Conservation (phyloP, 345 rosid species). For the Aquilaria sinensis region DNA sequence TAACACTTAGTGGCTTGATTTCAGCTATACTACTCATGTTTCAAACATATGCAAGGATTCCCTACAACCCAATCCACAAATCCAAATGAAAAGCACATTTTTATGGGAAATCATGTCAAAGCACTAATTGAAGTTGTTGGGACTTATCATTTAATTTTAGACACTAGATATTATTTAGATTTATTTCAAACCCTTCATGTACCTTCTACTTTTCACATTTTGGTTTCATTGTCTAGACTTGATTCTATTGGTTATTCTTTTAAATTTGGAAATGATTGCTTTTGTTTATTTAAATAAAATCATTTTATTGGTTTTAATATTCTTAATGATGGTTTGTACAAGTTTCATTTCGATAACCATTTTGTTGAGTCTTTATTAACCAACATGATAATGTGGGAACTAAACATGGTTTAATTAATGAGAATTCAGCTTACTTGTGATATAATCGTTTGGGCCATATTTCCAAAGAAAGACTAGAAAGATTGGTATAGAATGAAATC, state of each 20-base stretch:
- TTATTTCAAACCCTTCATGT: slow-evolving; percentile 7
- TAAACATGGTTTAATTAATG: background rate
- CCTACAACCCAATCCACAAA: slow-evolving; percentile 17
- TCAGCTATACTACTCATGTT: background rate
- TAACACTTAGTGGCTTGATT: slow-evolving; percentile 11
- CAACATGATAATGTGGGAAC: slow-evolving; percentile 3
- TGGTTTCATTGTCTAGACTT: slow-evolving; percentile 10
- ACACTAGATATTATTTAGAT: slow-evolving; percentile 3
- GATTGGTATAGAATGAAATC: slow-evolving; percentile 9
- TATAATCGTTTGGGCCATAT: slow-evolving; percentile 18
- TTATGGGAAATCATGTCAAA: slow-evolving; percentile 10
- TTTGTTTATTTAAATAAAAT: slow-evolving; percentile 11
- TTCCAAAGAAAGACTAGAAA: slow-evolving; percentile 12
- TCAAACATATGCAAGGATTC: slow-evolving; percentile 15
- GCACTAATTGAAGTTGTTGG: slow-evolving; percentile 7
- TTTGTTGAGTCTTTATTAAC: slow-evolving; percentile 8
- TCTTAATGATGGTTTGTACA: slow-evolving; percentile 11
- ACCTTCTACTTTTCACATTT: slow-evolving; percentile 5
- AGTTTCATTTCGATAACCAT: slow-evolving; percentile 1
- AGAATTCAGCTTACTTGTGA: slow-evolving; percentile 12
- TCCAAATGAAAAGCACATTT: slow-evolving; percentile 6
- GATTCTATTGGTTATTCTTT: slow-evolving; percentile 9
- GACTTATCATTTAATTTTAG: slow-evolving; percentile 8
- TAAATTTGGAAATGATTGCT: slow-evolving; percentile 10
- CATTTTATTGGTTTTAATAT: slow-evolving; percentile 1